These are phyloP conservation scores for Scheffersomyces titani DNA, from an alignment of 1,139 yeast species.

Conservation along the genomic window DNA sequence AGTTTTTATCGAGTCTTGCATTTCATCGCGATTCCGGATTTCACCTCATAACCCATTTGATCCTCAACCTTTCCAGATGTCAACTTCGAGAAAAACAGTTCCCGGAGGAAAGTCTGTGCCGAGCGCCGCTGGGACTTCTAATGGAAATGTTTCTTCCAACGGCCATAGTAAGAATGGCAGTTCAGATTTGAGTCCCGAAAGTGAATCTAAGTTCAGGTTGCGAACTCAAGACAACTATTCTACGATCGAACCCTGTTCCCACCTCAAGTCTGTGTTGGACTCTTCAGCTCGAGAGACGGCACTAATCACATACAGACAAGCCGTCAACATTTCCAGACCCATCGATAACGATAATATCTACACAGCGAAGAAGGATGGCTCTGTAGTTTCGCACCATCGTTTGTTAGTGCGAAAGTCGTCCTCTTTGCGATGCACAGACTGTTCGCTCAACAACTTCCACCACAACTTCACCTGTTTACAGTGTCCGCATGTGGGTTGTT, in stretches of 20 bases:
- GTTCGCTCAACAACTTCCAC: constrained; percentile 47
- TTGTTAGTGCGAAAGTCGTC: constrained; percentile 41
- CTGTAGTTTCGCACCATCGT: constrained; percentile 26
- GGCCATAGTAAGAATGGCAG: neutral
- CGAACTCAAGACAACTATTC: constrained; percentile 27
- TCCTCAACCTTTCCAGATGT: neutral
- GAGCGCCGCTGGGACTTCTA: neutral
- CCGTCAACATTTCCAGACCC: constrained; percentile 48
- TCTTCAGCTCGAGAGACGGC: constrained; percentile 59
- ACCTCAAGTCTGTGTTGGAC: constrained; percentile 52
- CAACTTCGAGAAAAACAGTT: neutral
- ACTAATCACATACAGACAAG: constrained; percentile 58
- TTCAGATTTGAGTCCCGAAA: neutral
- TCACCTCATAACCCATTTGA: neutral
- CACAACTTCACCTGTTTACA: constrained; percentile 72
- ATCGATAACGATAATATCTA: constrained; percentile 21
- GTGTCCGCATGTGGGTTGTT: constrained; percentile 83
- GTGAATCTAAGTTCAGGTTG: neutral
- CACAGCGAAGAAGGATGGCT: constrained; percentile 32
- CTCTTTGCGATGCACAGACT: constrained; percentile 53
- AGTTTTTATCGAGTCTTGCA: neutral
- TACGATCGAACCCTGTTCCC: constrained; percentile 51
- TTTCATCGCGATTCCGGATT: no score
- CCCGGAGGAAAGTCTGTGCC: neutral
- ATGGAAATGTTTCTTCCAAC: neutral